These are phyloP conservation scores for Capsicum baccatum DNA, from an alignment of 257 asterid genomes.

Conservation along the genomic window DNA sequence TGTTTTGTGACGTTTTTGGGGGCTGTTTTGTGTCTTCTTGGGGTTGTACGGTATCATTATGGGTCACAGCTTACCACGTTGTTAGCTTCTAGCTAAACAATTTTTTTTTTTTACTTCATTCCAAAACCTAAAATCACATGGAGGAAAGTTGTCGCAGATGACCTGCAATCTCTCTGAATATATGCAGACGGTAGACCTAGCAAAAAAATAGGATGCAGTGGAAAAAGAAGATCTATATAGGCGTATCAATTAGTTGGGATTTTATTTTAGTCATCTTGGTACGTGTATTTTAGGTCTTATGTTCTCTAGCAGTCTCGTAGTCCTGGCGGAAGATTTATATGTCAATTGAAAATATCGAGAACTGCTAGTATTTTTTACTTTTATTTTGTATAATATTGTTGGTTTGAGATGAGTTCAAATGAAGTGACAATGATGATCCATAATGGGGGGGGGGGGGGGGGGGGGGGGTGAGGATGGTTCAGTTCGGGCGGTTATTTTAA, in stretches of 20 bases:
- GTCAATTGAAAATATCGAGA: neutral
- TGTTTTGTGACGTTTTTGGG: too few species aligned
- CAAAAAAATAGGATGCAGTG: neutral
- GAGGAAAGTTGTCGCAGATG: constrained; percentile 3
- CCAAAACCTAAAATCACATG: constrained; percentile 20
- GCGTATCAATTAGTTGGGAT: neutral
- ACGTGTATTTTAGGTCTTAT: constrained; percentile 7
- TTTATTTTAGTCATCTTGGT: neutral
- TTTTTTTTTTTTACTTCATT: neutral
- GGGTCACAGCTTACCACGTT: neutral
- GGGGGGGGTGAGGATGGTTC: neutral
- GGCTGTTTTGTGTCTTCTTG: too few species aligned
- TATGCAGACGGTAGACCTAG: neutral
- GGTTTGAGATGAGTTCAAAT: neutral
- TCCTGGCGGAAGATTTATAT: neutral
- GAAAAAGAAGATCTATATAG: constrained; percentile 8
- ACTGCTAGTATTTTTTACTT: neutral
- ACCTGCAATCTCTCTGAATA: constrained; percentile 9
- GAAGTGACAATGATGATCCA: neutral
- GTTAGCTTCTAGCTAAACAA: neutral
- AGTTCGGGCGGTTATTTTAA: neutral
- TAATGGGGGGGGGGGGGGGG: neutral
- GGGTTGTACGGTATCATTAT: too few species aligned
- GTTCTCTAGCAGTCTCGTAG: neutral
- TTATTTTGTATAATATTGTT: neutral